phyloP scores from a whole-genome alignment of 2,329 filamentous ascomycete genomes.

The Aspergillus flavus region DNA sequence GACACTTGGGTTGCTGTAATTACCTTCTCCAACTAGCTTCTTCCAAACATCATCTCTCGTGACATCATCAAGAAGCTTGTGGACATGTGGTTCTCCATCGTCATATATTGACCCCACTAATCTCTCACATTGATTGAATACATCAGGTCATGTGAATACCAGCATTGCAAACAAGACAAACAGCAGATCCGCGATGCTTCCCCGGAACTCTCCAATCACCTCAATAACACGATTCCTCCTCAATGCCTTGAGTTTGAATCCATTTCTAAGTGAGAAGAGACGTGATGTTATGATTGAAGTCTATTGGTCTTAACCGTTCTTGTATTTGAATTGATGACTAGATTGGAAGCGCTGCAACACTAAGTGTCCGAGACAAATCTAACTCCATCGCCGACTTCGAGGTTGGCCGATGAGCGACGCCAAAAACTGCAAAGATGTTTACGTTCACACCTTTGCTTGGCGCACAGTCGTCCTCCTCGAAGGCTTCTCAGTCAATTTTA shows the following conservation, averaged over 20 bases:
- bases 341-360: conserved; percentile 2
- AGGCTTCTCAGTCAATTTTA: conserved; percentile 90
- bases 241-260: not conserved
- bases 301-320: not conserved
- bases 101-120: too few species aligned
- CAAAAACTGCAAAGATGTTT: conserved; percentile 68
- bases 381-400: conserved; percentile 14
- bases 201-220: conserved; percentile 3
- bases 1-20: too few species aligned
- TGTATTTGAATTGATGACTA: conserved; percentile 16
- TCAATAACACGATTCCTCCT: conserved; percentile 1
- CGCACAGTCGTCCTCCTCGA: conserved; percentile 76
- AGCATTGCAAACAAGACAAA: conserved; percentile 23
- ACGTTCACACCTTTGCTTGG: conserved; percentile 91
- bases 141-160: not conserved
- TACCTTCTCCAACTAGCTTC: too few species aligned
- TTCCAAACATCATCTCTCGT: too few species aligned
- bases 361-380: conserved; percentile 6
- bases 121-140: not conserved
- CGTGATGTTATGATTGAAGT: conserved; percentile 1
- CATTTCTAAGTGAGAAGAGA: not conserved
- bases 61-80: too few species aligned
- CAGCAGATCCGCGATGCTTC: conserved; percentile 12
- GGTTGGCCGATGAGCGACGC: conserved; percentile 16
- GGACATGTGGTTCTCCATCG: too few species aligned